These are phyloP conservation scores for slime mould (Dictyostelium discoideum) DNA, from an alignment of 78 protist genomes.

Conservation along the genomic window dicty_2.7 NC_007091.3:4582001-4582500, in stretches of 20 bases:
- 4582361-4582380: slow-evolving; percentile 23
- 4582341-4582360: slow-evolving; percentile 52
- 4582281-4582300: not conserved
- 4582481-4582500: slow-evolving; percentile 62
- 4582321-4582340: slow-evolving; percentile 45
- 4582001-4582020: slow-evolving; percentile 64
- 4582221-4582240: not conserved
- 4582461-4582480: not conserved
- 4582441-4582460: not conserved
- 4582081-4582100: slow-evolving; percentile 8
- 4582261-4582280: too few relatives aligned
- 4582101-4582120: slow-evolving; percentile 29
- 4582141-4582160: slow-evolving; percentile 48
- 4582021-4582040: slow-evolving; percentile 37
- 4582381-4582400: slow-evolving; percentile 10
- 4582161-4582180: slow-evolving; percentile 32
- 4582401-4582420: not conserved
- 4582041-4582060: not conserved
- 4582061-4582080: slow-evolving; percentile 31
- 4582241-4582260: too few relatives aligned
- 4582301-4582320: slow-evolving; percentile 41
- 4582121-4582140: slow-evolving; percentile 61
- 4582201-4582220: slow-evolving; percentile 25
- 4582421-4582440: not conserved
- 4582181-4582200: slow-evolving; percentile 10